Conservation (phyloP, 2,329 filamentous ascomycete species). For the Metarhizium album region DNA sequence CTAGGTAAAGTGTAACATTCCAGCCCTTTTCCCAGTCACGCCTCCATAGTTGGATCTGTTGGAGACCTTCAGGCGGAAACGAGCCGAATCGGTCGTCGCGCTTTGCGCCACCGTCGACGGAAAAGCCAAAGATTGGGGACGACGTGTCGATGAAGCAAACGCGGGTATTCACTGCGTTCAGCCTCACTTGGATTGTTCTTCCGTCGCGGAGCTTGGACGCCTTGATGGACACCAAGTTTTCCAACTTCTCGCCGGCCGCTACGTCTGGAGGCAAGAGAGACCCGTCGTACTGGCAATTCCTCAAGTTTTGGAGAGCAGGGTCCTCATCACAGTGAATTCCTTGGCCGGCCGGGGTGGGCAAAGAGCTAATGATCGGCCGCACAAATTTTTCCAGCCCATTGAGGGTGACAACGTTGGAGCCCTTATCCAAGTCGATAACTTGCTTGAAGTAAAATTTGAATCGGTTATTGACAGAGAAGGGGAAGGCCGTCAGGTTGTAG, state of each 20-base stretch:
- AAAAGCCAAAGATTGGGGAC: conserved; percentile 52
- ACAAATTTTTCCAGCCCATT: conserved; percentile 59
- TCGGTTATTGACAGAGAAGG: conserved; percentile 68
- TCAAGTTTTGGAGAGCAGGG: conserved; percentile 33
- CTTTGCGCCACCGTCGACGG: conserved; percentile 47
- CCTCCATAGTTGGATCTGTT: conserved; percentile 69
- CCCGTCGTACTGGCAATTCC: conserved; percentile 62
- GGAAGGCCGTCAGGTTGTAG: conserved; percentile 81
- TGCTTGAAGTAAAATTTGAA: conserved; percentile 87
- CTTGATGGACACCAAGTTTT: conserved; percentile 52
- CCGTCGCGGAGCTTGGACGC: conserved; percentile 20
- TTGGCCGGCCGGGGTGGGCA: conserved; percentile 62
- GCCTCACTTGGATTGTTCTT: conserved; percentile 48
- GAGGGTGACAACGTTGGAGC: conserved; percentile 58
- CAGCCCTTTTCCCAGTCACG: conserved; percentile 68
- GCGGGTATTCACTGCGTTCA: conserved; percentile 66
- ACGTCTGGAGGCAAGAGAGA: conserved; percentile 50
- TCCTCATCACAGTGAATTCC: conserved; percentile 37
- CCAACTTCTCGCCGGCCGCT: conserved; percentile 31
- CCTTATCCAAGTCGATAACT: conserved; percentile 62
- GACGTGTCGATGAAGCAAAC: conserved; percentile 67
- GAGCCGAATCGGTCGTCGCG: conserved; percentile 56
- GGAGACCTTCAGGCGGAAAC: conserved; percentile 51
- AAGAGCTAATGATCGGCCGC: conserved; percentile 49
- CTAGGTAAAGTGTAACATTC: conserved; percentile 41